Evolutionary conservation across 2,329 filamentous ascomycete species (phyloP), one percentile per base, ranked within the genome.

Genomic region (Ceratocystis diversiconidia): DNA sequence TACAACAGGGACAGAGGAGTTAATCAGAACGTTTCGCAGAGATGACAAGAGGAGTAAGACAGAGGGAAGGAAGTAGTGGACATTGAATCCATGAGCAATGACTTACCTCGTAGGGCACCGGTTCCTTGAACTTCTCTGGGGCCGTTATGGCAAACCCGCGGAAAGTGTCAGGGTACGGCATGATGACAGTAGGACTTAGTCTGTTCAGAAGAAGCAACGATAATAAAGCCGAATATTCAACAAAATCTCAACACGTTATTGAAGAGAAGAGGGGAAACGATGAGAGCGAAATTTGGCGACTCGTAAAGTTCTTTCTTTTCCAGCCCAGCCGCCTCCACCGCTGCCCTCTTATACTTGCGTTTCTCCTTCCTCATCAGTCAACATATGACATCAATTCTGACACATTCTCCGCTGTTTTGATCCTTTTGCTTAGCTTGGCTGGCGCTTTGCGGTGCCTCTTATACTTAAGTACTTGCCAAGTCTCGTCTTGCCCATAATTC

Each of bases 161-260:
- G 74, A 84, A 85, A 69, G 82, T 79, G 48, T 85, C 82, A 70
- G 81, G 81, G 71, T 82, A 80, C 59, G 80, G 75, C 80, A 82
- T 82, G 7, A 12, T 36, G 22, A 10, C 32, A 6, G n/a, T 5
- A 28, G 36, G 36, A 41, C 10, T 41, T 41, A 8, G 36, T 15
- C 1, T 28, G 17, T 43, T n/a, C 15, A 43, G 36, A 17, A 17
- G 60, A 22, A 62, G 4, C 3, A 36, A 43, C 7, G 6, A 59
- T 52, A 2, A 28, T 28, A 8, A 52, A 25, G 19, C 25, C 28
- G 4, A 17, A 17, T 3, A 46, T 28, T 25, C 22, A 52, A 52
- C 10, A 52, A 10, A 25, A 52, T 3, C 36, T 25, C 8, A 25
- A 19, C 12, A 10, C 7, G 5, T 19, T 19, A 2, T 8, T 10